phyloP scores from a whole-genome alignment of 2,329 filamentous ascomycete genomes.

The Fusarium duplospermum region DNA sequence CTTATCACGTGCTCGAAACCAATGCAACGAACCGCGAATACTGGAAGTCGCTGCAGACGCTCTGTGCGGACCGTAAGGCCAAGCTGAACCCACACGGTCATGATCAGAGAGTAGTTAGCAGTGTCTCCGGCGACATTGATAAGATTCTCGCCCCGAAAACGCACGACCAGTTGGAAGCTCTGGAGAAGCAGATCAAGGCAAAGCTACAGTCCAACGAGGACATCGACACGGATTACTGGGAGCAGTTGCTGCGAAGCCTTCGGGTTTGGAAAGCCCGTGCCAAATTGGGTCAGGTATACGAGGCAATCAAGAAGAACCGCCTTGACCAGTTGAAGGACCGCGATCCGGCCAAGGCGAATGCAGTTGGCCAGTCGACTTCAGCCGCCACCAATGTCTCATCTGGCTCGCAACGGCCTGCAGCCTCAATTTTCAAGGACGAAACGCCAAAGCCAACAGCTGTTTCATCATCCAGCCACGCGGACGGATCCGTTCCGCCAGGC shows the following conservation, averaged over 20 bases:
- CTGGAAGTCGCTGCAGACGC: constrained; percentile 89
- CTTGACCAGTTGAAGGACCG: constrained; percentile 73
- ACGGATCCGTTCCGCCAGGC: constrained; percentile 60
- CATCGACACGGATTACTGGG: constrained; percentile 98
- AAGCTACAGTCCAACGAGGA: constrained; percentile 91
- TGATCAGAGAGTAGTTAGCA: constrained; percentile 81
- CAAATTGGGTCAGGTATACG: constrained; percentile 81
- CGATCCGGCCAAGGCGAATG: constrained; percentile 73
- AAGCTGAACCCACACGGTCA: constrained; percentile 69
- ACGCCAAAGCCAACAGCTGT: constrained; percentile 15
- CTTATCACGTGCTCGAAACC: constrained; percentile 85
- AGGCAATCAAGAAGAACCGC: constrained; percentile 78
- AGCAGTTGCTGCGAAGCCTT: constrained; percentile 86
- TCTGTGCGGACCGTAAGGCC: constrained; percentile 81
- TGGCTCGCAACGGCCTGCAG: constrained; percentile 2
- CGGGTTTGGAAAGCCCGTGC: constrained; percentile 93
- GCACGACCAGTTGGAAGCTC: constrained; percentile 83
- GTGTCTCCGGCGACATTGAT: constrained; percentile 89
- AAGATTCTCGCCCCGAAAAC: constrained; percentile 86
- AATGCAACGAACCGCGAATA: constrained; percentile 84
- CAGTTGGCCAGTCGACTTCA: constrained; percentile 26
- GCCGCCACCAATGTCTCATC: constrained; percentile 5
- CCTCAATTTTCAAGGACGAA: constrained; percentile 16
- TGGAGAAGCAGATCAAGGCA: constrained; percentile 87
- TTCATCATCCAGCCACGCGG: constrained; percentile 42